Conservation (phyloP, 371 early-diverging fungal species). For the Capniomyces stellatus region DNA sequence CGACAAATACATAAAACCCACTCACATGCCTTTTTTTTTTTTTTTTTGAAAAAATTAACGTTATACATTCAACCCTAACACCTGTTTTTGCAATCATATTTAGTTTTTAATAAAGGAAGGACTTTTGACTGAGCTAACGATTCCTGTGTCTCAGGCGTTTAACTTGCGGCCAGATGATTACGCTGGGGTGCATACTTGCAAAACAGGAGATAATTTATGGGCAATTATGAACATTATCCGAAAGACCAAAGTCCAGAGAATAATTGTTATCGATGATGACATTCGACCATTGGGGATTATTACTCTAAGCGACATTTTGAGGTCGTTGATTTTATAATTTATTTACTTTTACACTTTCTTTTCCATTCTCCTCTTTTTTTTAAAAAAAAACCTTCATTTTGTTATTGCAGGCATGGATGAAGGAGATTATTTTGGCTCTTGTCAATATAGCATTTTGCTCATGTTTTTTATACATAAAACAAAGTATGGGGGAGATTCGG, state of each 20-base stretch:
- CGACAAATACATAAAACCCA: too few species aligned
- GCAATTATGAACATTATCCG: conserved; percentile 73
- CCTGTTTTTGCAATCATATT: too few species aligned
- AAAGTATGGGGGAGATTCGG: too few species aligned
- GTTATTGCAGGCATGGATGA: too few species aligned
- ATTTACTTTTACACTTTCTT: too few species aligned
- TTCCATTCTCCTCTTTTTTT: too few species aligned
- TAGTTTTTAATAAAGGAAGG: conserved; percentile 45
- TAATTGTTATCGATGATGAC: conserved; percentile 74
- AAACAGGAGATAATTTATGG: conserved; percentile 59
- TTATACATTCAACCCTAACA: too few species aligned
- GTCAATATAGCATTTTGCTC: too few species aligned
- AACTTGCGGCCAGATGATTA: conserved; percentile 68
- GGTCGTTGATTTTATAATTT: conserved; percentile 12
- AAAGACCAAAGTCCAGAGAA: conserved; percentile 62
- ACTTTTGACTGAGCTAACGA: conserved; percentile 49
- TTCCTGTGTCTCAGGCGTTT: conserved; percentile 73
- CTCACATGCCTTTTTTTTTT: too few species aligned
- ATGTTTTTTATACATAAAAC: too few species aligned
- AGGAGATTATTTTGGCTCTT: too few species aligned
- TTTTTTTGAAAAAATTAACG: not conserved
- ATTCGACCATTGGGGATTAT: conserved; percentile 69
- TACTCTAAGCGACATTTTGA: conserved; percentile 68
- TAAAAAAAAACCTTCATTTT: too few species aligned
- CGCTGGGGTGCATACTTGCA: conserved; percentile 86